These are phyloP conservation scores for Xylaria arbuscula DNA, from an alignment of 2,329 filamentous ascomycete genomes.

Conservation along the genomic window DNA sequence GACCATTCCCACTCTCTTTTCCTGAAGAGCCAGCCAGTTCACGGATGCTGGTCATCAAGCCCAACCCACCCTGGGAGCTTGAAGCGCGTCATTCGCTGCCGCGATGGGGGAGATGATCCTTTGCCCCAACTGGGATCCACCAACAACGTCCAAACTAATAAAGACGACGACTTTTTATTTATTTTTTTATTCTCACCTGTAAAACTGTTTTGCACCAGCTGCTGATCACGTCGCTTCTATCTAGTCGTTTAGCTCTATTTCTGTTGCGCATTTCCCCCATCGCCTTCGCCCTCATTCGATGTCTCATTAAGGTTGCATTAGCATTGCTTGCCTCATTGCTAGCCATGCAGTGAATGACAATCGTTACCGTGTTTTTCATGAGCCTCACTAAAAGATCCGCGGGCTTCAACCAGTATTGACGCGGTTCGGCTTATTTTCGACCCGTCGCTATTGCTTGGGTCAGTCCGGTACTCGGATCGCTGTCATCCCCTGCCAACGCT, in stretches of 20 bases:
- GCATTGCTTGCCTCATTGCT: slow-evolving; percentile 28
- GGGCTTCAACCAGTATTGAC: slow-evolving; percentile 14
- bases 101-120: slow-evolving; percentile 32
- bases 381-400: slow-evolving; percentile 8
- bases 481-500: slow-evolving; percentile 28
- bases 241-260: slow-evolving; percentile 25
- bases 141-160: slow-evolving; percentile 26
- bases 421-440: slow-evolving; percentile 14
- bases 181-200: slow-evolving; percentile 17
- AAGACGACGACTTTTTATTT: slow-evolving; percentile 18
- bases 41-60: slow-evolving; percentile 14
- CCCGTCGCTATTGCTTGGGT: slow-evolving; percentile 24
- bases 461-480: slow-evolving; percentile 22
- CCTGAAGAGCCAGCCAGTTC: slow-evolving; percentile 10
- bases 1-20: slow-evolving; percentile 16
- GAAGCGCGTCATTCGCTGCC: slow-evolving; percentile 28
- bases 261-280: slow-evolving; percentile 20
- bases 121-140: slow-evolving; percentile 28
- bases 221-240: slow-evolving; percentile 33
- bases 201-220: slow-evolving; percentile 26
- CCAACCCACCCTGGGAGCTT: slow-evolving; percentile 14
- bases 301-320: slow-evolving; percentile 24
- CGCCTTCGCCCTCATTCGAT: slow-evolving; percentile 10
- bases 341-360: slow-evolving; percentile 31
- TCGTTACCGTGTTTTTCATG: slow-evolving; percentile 17